These are phyloP conservation scores for Hanseniaspora meyeri DNA, from an alignment of 805 yeast species.

Conservation along the genomic window DNA sequence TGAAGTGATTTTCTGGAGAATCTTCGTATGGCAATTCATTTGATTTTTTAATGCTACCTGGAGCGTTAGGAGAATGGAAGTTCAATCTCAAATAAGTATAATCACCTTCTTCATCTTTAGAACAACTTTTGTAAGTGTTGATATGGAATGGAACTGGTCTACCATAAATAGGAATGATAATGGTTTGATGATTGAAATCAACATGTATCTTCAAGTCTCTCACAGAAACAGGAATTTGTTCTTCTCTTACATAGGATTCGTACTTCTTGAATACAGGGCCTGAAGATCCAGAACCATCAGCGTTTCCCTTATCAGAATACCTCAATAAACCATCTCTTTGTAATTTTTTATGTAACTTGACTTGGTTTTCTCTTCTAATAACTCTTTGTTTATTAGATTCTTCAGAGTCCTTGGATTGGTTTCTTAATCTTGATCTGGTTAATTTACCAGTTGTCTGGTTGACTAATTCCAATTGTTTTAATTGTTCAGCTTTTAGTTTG, in stretches of 20 bases:
- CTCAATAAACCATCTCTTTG: conserved; percentile 78
- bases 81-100: conserved; percentile 80
- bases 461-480: conserved; percentile 23
- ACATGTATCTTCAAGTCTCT: conserved; percentile 77
- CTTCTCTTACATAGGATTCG: conserved; percentile 86
- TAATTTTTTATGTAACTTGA: conserved; percentile 68
- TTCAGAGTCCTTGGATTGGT: conserved; percentile 51
- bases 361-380: conserved; percentile 71
- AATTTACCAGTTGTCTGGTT: conserved; percentile 41
- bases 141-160: conserved; percentile 97
- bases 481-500: conserved; percentile 17
- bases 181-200: conserved; percentile 77
- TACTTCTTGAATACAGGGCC: conserved; percentile 75
- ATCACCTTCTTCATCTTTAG: conserved; percentile 93
- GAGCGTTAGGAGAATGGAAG: conserved; percentile 85
- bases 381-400: conserved; percentile 57
- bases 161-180: conserved; percentile 82
- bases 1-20: conserved; percentile 70
- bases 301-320: conserved; percentile 67
- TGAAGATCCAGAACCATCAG: conserved; percentile 32
- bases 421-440: conserved; percentile 64
- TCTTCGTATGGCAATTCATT: conserved; percentile 87
- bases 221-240: conserved; percentile 77
- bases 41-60: conserved; percentile 53
- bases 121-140: conserved; percentile 84